Conservation (phyloP, 345 rosid genomes). For the Firmiana major region DNA sequence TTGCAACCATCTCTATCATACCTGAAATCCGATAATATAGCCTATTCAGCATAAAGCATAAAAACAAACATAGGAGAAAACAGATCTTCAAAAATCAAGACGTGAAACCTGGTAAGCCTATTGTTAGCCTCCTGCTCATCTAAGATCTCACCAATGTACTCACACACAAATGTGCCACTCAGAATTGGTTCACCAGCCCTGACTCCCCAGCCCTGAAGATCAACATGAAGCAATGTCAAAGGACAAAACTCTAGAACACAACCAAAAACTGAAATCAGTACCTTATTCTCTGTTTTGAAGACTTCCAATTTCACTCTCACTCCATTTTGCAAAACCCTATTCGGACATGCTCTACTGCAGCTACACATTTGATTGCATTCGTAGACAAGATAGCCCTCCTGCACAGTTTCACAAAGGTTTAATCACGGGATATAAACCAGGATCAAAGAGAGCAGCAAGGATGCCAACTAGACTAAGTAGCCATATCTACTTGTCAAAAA, state of each 20-base stretch:
- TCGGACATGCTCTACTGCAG: slow-evolving; percentile 72
- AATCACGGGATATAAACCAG: slow-evolving; percentile 1
- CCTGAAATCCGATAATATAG: slow-evolving; percentile 36
- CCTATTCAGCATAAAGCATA: neutral
- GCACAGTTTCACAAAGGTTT: slow-evolving; percentile 27
- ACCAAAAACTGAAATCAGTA: slow-evolving; percentile 27
- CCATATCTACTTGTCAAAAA: neutral
- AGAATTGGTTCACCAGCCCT: slow-evolving; percentile 83
- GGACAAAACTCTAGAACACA: slow-evolving; percentile 9
- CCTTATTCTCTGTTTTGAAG: slow-evolving; percentile 76
- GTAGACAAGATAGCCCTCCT: slow-evolving; percentile 98
- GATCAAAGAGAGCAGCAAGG: neutral
- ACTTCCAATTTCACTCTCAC: slow-evolving; percentile 69
- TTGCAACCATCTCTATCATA: slow-evolving; percentile 55
- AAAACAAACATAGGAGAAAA: slow-evolving; percentile 9
- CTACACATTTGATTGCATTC: slow-evolving; percentile 86
- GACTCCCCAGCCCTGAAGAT: slow-evolving; percentile 91
- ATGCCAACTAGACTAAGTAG: neutral
- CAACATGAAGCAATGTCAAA: slow-evolving; percentile 9
- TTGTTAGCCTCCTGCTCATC: slow-evolving; percentile 62
- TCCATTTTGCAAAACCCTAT: slow-evolving; percentile 93
- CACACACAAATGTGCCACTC: slow-evolving; percentile 85
- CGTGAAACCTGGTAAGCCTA: slow-evolving; percentile 58
- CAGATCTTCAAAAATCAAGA: slow-evolving; percentile 8
- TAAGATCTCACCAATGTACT: slow-evolving; percentile 81